Conservation (phyloP, 2,329 filamentous ascomycete species). For the Alternaria alternata region DNA sequence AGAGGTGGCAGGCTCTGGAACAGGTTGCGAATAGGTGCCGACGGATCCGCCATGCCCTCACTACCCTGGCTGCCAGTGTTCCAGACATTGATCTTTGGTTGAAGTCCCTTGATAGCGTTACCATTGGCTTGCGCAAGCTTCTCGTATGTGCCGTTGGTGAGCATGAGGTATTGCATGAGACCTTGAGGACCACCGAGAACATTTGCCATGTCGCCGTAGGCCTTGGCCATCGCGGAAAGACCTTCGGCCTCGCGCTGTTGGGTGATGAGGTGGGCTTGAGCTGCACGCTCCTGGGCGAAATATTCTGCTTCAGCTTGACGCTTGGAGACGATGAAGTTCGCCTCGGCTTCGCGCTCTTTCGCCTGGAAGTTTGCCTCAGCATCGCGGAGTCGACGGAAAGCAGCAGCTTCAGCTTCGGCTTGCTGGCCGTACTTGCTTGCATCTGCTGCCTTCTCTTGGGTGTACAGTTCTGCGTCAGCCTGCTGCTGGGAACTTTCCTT, state of each 20-base stretch:
- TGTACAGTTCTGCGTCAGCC: constrained; percentile 65
- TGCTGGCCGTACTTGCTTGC: constrained; percentile 66
- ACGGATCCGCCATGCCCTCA: constrained; percentile 59
- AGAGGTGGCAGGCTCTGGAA: constrained; percentile 86
- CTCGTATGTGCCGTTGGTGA: constrained; percentile 81
- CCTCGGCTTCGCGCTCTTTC: constrained; percentile 56
- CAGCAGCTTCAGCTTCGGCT: constrained; percentile 65
- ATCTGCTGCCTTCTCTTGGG: constrained; percentile 61
- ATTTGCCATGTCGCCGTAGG: constrained; percentile 74
- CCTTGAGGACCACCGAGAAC: constrained; percentile 81
- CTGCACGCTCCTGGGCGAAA: constrained; percentile 59
- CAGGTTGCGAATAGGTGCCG: constrained; percentile 76
- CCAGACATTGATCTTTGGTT: constrained; percentile 92
- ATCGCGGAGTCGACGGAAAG: constrained; percentile 51
- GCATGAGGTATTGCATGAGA: constrained; percentile 85
- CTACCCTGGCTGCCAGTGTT: constrained; percentile 71
- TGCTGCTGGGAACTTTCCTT: constrained; percentile 74
- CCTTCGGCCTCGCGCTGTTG: constrained; percentile 80
- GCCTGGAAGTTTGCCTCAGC: constrained; percentile 56
- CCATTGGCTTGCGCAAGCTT: constrained; percentile 82
- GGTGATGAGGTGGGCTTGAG: constrained; percentile 66
- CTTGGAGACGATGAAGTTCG: constrained; percentile 59
- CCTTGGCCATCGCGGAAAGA: constrained; percentile 77
- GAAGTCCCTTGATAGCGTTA: constrained; percentile 74
- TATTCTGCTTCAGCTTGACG: constrained; percentile 52